Conservation (phyloP, 1,139 yeast species). For the Sugiyamaella grinbergsii region DNA sequence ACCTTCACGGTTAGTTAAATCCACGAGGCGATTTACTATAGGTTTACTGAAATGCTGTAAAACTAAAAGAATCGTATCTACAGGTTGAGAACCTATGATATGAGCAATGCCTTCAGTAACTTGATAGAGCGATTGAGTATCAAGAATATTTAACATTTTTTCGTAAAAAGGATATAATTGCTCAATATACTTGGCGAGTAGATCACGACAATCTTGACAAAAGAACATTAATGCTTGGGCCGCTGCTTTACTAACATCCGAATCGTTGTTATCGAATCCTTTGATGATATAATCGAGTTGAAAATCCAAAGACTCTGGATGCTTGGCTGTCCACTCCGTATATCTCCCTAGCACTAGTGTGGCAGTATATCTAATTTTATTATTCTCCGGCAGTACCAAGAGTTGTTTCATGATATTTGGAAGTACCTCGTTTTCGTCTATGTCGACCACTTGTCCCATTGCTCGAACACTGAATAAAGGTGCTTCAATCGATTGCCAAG, state of each 20-base stretch:
- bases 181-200: conserved; percentile 68
- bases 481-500: conserved; percentile 91
- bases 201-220: conserved; percentile 82
- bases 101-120: conserved; percentile 90
- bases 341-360: conserved; percentile 91
- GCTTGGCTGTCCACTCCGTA: conserved; percentile 90
- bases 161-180: conserved; percentile 77
- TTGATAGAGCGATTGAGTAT: conserved; percentile 71
- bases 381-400: conserved; percentile 78
- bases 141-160: conserved; percentile 58
- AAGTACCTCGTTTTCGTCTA: conserved; percentile 64
- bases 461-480: conserved; percentile 87
- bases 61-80: conserved; percentile 47
- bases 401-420: conserved; percentile 77
- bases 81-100: conserved; percentile 63
- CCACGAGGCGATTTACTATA: conserved; percentile 53
- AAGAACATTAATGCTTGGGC: conserved; percentile 93
- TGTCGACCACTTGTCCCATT: conserved; percentile 89
- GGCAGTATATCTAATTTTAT: conserved; percentile 87
- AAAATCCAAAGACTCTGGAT: conserved; percentile 77
- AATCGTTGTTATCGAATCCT: conserved; percentile 59
- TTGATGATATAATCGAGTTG: conserved; percentile 82
- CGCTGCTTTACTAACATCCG: conserved; percentile 77
- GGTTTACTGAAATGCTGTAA: conserved; percentile 69
- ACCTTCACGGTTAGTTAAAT: conserved; percentile 34